phyloP scores from a whole-genome alignment of 495 filamentous ascomycete genomes.

The Cudoniella acicularis region DNA sequence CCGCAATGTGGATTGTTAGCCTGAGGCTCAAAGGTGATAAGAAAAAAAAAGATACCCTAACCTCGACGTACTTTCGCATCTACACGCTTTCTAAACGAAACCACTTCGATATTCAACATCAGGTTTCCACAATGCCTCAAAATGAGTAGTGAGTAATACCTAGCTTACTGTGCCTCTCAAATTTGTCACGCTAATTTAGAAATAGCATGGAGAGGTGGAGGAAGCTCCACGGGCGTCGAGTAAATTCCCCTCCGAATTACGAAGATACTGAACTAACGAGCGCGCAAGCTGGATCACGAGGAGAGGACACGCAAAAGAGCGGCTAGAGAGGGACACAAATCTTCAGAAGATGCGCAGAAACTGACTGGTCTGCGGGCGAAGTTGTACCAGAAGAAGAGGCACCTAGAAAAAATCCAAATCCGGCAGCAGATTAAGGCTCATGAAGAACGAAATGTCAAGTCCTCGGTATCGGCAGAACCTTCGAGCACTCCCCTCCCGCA shows the following conservation, averaged over 20 bases:
- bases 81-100: background rate
- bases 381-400: slow-evolving; percentile 89
- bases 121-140: background rate
- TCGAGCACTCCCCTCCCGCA: slow-evolving; percentile 10
- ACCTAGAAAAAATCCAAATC: slow-evolving; percentile 99
- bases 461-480: slow-evolving; percentile 9
- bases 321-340: slow-evolving; percentile 75
- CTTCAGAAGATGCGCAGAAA: slow-evolving; percentile 87
- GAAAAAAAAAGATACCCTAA: background rate
- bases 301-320: background rate
- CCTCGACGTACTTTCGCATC: background rate
- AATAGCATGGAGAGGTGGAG: slow-evolving; percentile 71
- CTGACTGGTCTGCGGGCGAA: slow-evolving; percentile 89
- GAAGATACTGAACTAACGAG: background rate
- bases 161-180: background rate
- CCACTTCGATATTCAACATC: background rate
- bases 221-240: slow-evolving; percentile 68
- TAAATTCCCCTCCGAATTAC: slow-evolving; percentile 46
- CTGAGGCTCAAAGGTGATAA: background rate
- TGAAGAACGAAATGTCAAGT: background rate
- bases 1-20: background rate
- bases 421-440: slow-evolving; percentile 90
- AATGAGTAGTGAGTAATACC: background rate
- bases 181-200: background rate
- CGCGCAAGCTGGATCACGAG: background rate